These are phyloP conservation scores for Danielia oregonensis DNA, from an alignment of 805 yeast genomes.

Conservation along the genomic window DNA sequence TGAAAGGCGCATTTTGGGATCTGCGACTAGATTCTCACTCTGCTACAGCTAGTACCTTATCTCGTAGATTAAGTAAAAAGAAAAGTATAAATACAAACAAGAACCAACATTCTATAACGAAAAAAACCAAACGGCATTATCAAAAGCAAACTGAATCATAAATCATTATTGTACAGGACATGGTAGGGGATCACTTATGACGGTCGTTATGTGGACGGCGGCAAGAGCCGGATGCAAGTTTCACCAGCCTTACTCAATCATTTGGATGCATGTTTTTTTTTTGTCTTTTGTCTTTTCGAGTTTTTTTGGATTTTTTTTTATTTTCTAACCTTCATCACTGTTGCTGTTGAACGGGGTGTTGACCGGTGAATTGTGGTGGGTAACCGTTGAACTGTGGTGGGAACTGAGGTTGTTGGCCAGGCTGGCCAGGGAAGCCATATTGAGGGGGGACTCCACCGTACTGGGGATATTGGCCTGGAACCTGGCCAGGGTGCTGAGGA, in stretches of 20 bases:
- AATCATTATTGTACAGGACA: neutral
- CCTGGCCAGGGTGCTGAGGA: constrained; percentile 14
- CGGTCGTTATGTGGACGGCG: too few relatives aligned
- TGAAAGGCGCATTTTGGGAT: too few relatives aligned
- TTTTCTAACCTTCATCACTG: constrained; percentile 14
- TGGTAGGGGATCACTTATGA: neutral
- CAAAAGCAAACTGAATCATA: constrained; percentile 2
- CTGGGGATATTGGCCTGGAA: constrained; percentile 29
- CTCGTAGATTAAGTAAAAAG: too few relatives aligned
- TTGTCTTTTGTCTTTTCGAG: constrained; percentile 3
- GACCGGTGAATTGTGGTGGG: constrained; percentile 21
- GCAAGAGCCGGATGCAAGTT: too few relatives aligned
- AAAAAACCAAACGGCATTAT: constrained; percentile 1
- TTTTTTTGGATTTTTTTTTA: constrained; percentile 3
- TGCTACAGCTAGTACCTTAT: too few relatives aligned
- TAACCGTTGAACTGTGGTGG: constrained; percentile 26
- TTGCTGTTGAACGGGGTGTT: constrained; percentile 21
- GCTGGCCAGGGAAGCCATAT: constrained; percentile 18
- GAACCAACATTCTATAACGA: constrained; percentile 2
- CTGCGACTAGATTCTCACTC: too few relatives aligned
- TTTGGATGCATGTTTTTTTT: constrained; percentile 1
- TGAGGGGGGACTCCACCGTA: constrained; percentile 11
- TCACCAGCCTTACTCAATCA: too few relatives aligned
- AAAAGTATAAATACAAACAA: constrained; percentile 3
- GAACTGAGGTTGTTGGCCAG: too few relatives aligned